These are phyloP conservation scores for Cyclotella distinguenda DNA, from an alignment of 108 stramenopile species.

Conservation along the genomic window DNA sequence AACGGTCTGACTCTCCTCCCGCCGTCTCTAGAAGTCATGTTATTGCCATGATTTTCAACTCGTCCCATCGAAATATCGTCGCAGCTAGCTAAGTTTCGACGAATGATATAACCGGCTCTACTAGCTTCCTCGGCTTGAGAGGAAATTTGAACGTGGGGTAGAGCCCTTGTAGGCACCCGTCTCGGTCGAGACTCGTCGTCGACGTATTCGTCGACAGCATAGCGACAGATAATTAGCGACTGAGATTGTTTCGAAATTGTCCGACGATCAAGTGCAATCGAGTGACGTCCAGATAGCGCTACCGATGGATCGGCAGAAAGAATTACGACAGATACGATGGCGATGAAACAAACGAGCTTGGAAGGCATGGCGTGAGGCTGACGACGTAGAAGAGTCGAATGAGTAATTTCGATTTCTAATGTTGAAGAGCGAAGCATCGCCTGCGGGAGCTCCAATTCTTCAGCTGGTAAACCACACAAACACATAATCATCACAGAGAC, in stretches of 20 bases:
- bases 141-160: conserved; percentile 29
- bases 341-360: no score
- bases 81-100: background rate
- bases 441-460: background rate
- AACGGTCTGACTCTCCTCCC: conserved; percentile 23
- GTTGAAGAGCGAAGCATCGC: background rate
- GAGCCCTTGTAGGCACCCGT: conserved; percentile 23
- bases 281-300: no score
- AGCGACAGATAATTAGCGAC: background rate
- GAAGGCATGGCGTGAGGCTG: no score
- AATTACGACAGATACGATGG: no score
- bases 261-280: no score
- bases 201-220: conserved; percentile 2
- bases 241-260: no score
- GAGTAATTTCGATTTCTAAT: background rate
- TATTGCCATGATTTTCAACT: no score
- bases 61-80: background rate
- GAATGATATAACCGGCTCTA: conserved; percentile 41
- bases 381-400: background rate
- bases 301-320: no score
- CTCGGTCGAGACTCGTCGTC: background rate
- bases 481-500: no score
- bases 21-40: background rate
- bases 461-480: background rate
- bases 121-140: conserved; percentile 26